Evolutionary conservation across 2,329 filamentous ascomycete genomes (phyloP), one percentile per base, ranked within the genome.

Genomic region (Pseudogymnoascus sp.): DNA sequence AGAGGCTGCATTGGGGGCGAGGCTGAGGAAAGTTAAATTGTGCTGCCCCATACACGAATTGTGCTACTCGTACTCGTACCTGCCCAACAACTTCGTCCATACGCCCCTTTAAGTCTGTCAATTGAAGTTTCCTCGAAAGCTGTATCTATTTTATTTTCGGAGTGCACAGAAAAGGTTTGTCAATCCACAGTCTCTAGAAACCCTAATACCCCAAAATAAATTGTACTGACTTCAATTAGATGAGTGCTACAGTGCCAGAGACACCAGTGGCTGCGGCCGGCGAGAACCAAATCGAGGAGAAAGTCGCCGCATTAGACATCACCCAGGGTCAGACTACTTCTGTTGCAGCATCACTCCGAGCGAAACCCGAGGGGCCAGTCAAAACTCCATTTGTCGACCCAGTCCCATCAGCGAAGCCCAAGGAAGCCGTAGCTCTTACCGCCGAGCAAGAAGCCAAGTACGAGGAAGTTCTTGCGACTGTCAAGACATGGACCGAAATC

Each of bases 361-460:
- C 67, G 23, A 69, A 68, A 16, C 60, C 71, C 6, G 73, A 77
- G 60, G 77, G 76, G 6, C 69, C 77, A 18, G 74, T 80, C 62
- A 80, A 80, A 68, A 70, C 69, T 16, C 73, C 73, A 28, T 67
- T 74, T 21, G 62, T 69, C 61, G 66, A 72, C 25, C 72, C 72
- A 1, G 38, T 69, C 12, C 65, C 67, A 25, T 85, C 89, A 2
- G 73, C 78, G 11, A 73, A 84, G 5, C 79, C 81, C 8, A 75
- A 84, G 5, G 75, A 82, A 64, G 36, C 18, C 16, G n/a, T 6
- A 18, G 8, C 36, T 40, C 83, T 97, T 70, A 92, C 87, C 10
- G 72, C 83, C 8, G 91, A 96, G 37, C 90, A 97, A 77, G 78
- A 90, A 73, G 74, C 81, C 68, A 97, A 96, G 78, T 97, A 97